phyloP scores from a whole-genome alignment of 148 eudicot genomes.

The Rhododendron vialii region DNA sequence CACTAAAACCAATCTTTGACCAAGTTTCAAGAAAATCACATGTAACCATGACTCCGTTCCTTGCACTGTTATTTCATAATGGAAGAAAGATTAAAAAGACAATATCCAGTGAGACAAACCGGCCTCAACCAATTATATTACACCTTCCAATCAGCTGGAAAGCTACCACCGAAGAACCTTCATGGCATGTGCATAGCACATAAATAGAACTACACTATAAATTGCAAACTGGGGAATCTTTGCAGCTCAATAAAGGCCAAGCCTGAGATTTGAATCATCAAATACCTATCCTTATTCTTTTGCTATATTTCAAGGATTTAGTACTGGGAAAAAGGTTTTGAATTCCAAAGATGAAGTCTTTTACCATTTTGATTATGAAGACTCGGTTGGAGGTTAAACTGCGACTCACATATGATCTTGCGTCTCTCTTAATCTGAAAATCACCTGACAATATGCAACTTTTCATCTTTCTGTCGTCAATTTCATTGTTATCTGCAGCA shows the following conservation, averaged over 20 bases:
- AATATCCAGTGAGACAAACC: background rate
- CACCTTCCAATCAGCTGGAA: too few relatives aligned
- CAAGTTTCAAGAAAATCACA: background rate
- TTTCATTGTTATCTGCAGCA: background rate
- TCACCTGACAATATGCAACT: background rate
- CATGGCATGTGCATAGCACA: background rate
- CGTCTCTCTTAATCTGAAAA: background rate
- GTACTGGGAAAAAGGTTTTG: background rate
- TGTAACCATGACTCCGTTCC: background rate
- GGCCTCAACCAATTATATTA: background rate
- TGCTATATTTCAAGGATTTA: background rate
- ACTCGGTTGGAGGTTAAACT: background rate
- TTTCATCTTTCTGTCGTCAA: background rate
- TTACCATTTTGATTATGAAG: background rate
- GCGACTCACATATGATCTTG: background rate
- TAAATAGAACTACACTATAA: background rate
- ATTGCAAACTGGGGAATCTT: background rate
- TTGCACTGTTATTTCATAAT: background rate
- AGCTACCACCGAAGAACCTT: background rate
- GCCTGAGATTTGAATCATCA: background rate
- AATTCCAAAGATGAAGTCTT: background rate
- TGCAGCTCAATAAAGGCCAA: background rate
- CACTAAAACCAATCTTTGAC: background rate
- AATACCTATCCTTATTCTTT: background rate
- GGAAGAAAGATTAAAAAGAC: background rate